A percentile compares a stretch with the other conserved stretches of the same genome.
These are phyloP conservation scores for Yarrowia sp. DNA, from an alignment of 805 yeast genomes.

Conservation along the genomic window DNA sequence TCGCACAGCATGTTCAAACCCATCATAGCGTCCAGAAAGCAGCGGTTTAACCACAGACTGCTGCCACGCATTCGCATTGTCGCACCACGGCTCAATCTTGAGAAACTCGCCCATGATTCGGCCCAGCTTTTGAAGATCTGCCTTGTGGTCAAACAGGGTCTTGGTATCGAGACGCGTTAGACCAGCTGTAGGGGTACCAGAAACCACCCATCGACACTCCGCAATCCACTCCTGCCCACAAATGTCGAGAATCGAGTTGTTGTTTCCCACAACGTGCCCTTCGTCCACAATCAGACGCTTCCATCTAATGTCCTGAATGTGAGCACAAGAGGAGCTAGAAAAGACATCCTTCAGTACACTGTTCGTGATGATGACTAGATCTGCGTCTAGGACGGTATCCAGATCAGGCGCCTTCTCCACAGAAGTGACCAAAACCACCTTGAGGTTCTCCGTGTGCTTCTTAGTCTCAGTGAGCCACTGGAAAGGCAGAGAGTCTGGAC, in stretches of 20 bases:
- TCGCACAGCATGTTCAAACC: not conserved
- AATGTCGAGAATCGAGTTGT: slow-evolving; percentile 49
- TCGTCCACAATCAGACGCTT: slow-evolving; percentile 65
- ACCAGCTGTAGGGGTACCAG: slow-evolving; percentile 76
- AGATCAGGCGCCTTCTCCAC: not conserved
- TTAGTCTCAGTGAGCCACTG: slow-evolving; percentile 8
- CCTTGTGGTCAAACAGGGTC: not conserved
- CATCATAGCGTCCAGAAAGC: not conserved
- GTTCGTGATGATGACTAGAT: not conserved
- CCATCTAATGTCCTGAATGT: slow-evolving; percentile 10
- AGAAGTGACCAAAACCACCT: not conserved
- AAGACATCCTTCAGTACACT: not conserved
- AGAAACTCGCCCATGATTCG: slow-evolving; percentile 8
- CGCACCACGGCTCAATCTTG: slow-evolving; percentile 6
- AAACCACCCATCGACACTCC: slow-evolving; percentile 71
- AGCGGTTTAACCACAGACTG: not conserved
- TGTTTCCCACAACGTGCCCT: slow-evolving; percentile 59
- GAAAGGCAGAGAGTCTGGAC: slow-evolving; percentile 1
- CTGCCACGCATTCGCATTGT: not conserved
- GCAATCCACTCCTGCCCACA: slow-evolving; percentile 50
- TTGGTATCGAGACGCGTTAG: slow-evolving; percentile 44
- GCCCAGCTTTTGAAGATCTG: slow-evolving; percentile 19
- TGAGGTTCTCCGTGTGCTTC: slow-evolving; percentile 4
- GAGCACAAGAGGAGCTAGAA: not conserved
- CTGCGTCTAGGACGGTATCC: not conserved